Conservation (phyloP, 2,329 filamentous ascomycete genomes). For the Aspergillus sp. region DNA sequence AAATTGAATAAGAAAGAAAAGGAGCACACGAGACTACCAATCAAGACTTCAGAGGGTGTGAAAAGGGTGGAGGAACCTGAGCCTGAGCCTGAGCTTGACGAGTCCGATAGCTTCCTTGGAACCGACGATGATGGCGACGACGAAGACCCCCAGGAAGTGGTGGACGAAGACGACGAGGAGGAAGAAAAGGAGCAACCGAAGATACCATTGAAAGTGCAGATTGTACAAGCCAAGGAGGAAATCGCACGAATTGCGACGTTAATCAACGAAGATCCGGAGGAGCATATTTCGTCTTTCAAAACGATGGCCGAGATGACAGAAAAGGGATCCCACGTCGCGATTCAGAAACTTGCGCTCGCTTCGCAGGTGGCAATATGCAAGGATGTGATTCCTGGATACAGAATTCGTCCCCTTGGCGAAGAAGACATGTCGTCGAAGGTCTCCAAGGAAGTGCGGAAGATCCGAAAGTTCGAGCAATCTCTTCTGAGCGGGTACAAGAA, state of each 20-base stretch:
- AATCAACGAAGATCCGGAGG: conserved; percentile 88
- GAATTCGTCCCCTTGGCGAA: conserved; percentile 74
- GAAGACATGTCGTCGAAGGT: conserved; percentile 69
- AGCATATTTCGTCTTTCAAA: conserved; percentile 73
- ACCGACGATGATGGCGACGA: conserved; percentile 50
- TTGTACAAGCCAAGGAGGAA: conserved; percentile 83
- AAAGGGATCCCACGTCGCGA: conserved; percentile 52
- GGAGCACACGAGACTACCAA: conserved; percentile 69
- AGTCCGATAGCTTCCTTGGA: conserved; percentile 57
- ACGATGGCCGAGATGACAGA: conserved; percentile 65
- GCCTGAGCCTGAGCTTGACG: conserved; percentile 38
- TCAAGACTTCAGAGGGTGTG: conserved; percentile 77
- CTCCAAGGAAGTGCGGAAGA: conserved; percentile 79
- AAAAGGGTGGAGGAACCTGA: conserved; percentile 49
- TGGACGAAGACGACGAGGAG: conserved; percentile 42
- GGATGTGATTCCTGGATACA: conserved; percentile 91
- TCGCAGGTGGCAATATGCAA: conserved; percentile 89
- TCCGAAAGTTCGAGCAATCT: conserved; percentile 79
- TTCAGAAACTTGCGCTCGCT: conserved; percentile 78
- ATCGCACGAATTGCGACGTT: conserved; percentile 70
- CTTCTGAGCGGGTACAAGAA: conserved; percentile 75
- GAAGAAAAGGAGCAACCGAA: conserved; percentile 47
- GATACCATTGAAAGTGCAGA: conserved; percentile 68
- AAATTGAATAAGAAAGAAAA: conserved; percentile 67
- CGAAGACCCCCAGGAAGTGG: conserved; percentile 34